Conservation (phyloP, 495 filamentous ascomycete genomes). For the Sordaria brevicollis region DNA sequence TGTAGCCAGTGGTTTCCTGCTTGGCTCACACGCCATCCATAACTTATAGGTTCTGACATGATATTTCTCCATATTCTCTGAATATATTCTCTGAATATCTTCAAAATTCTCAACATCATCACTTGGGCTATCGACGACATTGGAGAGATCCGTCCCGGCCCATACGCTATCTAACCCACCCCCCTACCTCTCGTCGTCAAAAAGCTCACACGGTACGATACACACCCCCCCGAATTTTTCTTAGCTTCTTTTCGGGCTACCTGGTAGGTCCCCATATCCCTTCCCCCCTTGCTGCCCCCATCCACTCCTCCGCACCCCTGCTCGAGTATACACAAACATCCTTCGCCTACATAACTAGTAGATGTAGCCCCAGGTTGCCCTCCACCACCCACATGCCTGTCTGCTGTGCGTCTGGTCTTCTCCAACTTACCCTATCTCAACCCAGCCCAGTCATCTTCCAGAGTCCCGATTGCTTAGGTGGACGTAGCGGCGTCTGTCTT, state of each 20-base stretch:
- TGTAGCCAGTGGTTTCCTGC: neutral
- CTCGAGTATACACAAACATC: conserved; percentile 15
- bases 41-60: neutral
- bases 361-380: conserved; percentile 20
- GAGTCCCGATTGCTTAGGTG: conserved; percentile 16
- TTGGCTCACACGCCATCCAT: neutral
- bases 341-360: conserved; percentile 16
- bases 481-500: conserved; percentile 19
- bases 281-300: conserved; percentile 6
- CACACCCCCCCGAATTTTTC: conserved; percentile 2
- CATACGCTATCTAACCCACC: neutral
- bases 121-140: neutral
- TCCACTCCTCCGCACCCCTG: conserved; percentile 15
- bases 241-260: neutral
- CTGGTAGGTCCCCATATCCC: neutral
- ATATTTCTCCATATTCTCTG: neutral
- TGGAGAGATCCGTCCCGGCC: neutral
- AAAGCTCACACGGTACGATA: neutral
- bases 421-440: neutral
- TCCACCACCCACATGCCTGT: conserved; percentile 17
- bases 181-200: conserved; percentile 6
- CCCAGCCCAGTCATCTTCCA: conserved; percentile 8
- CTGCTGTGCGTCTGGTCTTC: conserved; percentile 21
- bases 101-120: neutral
- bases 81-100: no score